phyloP scores from a whole-genome alignment of 768 basidiomycete species.

The Artomyces pyxidatus region DNA sequence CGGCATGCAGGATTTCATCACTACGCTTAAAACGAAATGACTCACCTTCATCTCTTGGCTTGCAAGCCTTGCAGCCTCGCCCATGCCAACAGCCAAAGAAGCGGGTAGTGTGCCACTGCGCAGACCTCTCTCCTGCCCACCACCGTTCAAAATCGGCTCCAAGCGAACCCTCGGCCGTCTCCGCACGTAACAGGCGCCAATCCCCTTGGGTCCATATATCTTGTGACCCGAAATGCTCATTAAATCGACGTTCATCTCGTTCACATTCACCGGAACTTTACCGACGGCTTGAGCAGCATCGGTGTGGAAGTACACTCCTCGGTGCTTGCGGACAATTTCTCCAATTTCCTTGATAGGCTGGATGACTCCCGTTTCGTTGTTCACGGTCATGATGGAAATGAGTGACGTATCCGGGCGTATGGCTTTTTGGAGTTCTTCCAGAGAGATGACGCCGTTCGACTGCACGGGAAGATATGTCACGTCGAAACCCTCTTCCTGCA shows the following conservation, averaged over 20 bases:
- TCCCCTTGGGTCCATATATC: slow-evolving; percentile 94
- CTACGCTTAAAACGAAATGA: slow-evolving; percentile 20
- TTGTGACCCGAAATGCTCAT: slow-evolving; percentile 98
- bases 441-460: slow-evolving; percentile 70
- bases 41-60: slow-evolving; percentile 89
- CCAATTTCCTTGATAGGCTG: slow-evolving; percentile 97
- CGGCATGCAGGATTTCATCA: slow-evolving; percentile 27
- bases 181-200: slow-evolving; percentile 92
- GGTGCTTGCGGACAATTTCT: slow-evolving; percentile 72
- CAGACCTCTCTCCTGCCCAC: slow-evolving; percentile 94
- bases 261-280: slow-evolving; percentile 88
- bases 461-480: slow-evolving; percentile 96
- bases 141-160: slow-evolving; percentile 92
- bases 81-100: slow-evolving; percentile 82
- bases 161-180: slow-evolving; percentile 86
- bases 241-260: slow-evolving; percentile 90
- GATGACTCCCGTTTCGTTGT: slow-evolving; percentile 98
- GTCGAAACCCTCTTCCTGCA: slow-evolving; percentile 95
- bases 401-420: slow-evolving; percentile 90
- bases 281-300: slow-evolving; percentile 95
- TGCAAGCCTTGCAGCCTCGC: slow-evolving; percentile 91
- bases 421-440: slow-evolving; percentile 74
- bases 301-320: slow-evolving; percentile 91
- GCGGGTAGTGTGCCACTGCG: slow-evolving; percentile 92
- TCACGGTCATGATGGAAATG: slow-evolving; percentile 98